A percentile compares a stretch with the other conserved stretches of the same genome.
Conservation (phyloP, 164 flowering plant genomes). For the Houttuynia cordata region DNA sequence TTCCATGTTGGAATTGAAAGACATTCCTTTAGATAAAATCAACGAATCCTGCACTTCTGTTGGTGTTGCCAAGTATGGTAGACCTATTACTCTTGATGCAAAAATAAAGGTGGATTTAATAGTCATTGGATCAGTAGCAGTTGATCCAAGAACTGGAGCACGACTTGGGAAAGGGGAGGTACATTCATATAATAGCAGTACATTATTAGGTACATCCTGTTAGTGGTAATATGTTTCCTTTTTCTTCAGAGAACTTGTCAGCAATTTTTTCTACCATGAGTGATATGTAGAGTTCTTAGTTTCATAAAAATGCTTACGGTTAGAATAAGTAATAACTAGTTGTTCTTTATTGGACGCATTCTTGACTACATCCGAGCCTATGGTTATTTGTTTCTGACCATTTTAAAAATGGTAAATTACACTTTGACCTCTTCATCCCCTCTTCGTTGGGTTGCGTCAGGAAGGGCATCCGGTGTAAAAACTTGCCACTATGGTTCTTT, state of each 20-base stretch:
- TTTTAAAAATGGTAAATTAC: too few species aligned
- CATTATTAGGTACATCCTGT: too few species aligned
- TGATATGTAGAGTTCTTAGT: neutral
- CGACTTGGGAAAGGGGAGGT: slow-evolving; percentile 98
- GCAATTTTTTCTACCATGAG: neutral
- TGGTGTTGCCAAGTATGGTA: slow-evolving; percentile 83
- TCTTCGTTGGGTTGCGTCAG: too few species aligned
- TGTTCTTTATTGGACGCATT: neutral
- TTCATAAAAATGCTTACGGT: neutral
- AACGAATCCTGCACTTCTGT: slow-evolving; percentile 83
- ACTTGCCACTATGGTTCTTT: too few species aligned
- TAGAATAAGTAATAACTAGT: neutral
- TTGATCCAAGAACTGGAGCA: slow-evolving; percentile 80
- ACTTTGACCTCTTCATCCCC: too few species aligned
- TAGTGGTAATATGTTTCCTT: neutral
- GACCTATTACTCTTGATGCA: slow-evolving; percentile 65
- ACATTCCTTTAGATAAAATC: slow-evolving; percentile 34
- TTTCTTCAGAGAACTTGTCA: neutral
- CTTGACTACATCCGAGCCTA: neutral
- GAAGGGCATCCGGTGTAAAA: too few species aligned
- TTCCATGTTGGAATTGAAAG: slow-evolving; percentile 47
- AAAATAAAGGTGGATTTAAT: slow-evolving; percentile 73
- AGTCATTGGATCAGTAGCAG: slow-evolving; percentile 84
- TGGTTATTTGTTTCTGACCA: too few species aligned
- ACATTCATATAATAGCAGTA: slow-evolving; percentile 1